Evolutionary conservation across 805 yeast species (phyloP), one percentile per base, ranked within the genome.

Genomic region (Yamadazyma insecticola): DNA sequence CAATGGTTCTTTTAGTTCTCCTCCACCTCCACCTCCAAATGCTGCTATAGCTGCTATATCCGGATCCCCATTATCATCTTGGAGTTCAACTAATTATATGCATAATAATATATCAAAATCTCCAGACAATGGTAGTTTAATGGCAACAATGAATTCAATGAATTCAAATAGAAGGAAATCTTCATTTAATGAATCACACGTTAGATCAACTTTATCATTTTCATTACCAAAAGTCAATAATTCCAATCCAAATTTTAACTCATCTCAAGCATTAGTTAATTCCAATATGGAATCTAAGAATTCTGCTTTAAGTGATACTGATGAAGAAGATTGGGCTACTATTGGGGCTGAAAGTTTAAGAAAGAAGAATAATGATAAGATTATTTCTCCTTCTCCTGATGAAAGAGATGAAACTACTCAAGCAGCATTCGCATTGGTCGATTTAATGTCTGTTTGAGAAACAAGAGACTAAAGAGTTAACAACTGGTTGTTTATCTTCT

Each of bases 261-360:
- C 25, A 20, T 14, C 21, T 23, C 3, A 19, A 4, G 7, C 22
- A 20, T 13, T 20, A 16, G 17, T 32, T 27, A 5, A 17, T 31
- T 13, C 20, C 29, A n/a, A 14, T 22, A n/a, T n/a, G n/a, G n/a
- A n/a, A 19, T 19, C 21, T 19, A 8, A 19, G n/a, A n/a, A n/a
- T n/a, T n/a, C n/a, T n/a, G n/a, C n/a, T 12, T 18, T 28, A 15
- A 71, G 78, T 26, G 95, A 86, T 48, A 90, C 98, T 0, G 98
- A 90, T 55, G 97, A 90, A 51, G 98, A 90, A 57, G 97, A 90
- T 57, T 90, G 98, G 98, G 83, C 79, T 40, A 62, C 87, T 0
- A 81, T 89, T 32, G 97, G 97, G 1, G 88, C 96, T 0, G 80
- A 74, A 22, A 63, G 75, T 25, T 61, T 87, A 34, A 62, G 84